These are phyloP conservation scores for Mucor irregularis DNA, from an alignment of 371 early-diverging fungal genomes.

Conservation along the genomic window DNA sequence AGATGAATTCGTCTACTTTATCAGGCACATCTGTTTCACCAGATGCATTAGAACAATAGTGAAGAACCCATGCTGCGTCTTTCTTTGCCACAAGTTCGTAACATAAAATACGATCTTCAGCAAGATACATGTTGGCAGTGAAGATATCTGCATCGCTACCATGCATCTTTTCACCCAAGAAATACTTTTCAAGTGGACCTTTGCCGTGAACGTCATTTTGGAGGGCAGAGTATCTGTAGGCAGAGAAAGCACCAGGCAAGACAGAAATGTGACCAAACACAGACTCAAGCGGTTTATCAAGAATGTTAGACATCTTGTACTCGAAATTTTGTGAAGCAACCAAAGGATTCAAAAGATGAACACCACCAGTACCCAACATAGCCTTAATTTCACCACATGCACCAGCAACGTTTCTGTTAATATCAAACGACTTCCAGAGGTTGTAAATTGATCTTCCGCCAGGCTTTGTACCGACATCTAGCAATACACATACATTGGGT, in stretches of 20 bases:
- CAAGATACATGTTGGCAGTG: conserved; percentile 75
- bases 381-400: conserved; percentile 89
- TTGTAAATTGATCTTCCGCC: conserved; percentile 59
- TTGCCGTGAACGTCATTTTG: conserved; percentile 60
- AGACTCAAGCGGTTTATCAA: conserved; percentile 86
- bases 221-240: conserved; percentile 77
- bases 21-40: conserved; percentile 87
- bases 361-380: conserved; percentile 72
- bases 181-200: conserved; percentile 77
- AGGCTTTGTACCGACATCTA: conserved; percentile 87
- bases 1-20: conserved; percentile 73
- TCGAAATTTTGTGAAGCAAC: conserved; percentile 90
- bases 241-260: conserved; percentile 84
- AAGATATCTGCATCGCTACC: conserved; percentile 65
- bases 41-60: conserved; percentile 60
- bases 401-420: conserved; percentile 72
- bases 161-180: conserved; percentile 71
- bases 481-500: conserved; percentile 76
- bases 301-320: conserved; percentile 86
- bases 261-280: conserved; percentile 86
- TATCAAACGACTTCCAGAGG: conserved; percentile 80
- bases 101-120: conserved; percentile 88
- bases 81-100: conserved; percentile 82
- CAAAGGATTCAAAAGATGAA: conserved; percentile 79
- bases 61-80: conserved; percentile 64